A percentile compares a stretch with the other conserved stretches of the same genome.
phyloP scores from a whole-genome alignment of 2,329 filamentous ascomycete genomes.

The Biscogniauxia sp. region DNA sequence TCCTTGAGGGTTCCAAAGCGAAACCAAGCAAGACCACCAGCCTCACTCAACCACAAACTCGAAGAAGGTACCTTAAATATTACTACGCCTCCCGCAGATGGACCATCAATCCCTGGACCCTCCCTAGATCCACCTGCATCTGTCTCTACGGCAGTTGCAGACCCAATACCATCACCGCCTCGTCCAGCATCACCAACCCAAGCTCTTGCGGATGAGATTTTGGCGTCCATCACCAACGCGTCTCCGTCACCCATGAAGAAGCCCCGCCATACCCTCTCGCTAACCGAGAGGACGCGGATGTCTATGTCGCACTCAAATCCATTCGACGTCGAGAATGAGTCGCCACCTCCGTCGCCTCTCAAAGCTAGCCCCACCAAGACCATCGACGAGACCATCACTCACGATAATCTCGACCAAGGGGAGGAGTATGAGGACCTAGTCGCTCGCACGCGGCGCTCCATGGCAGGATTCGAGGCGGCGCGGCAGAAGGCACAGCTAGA shows the following conservation, averaged over 20 bases:
- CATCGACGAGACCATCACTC: slow-evolving; percentile 18
- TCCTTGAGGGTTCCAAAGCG: neutral
- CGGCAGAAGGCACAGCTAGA: slow-evolving; percentile 60
- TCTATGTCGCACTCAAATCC: slow-evolving; percentile 64
- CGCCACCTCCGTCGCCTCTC: slow-evolving; percentile 17
- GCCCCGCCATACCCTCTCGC: slow-evolving; percentile 55
- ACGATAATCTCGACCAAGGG: slow-evolving; percentile 19
- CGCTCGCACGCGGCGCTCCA: slow-evolving; percentile 58
- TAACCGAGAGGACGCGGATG: slow-evolving; percentile 76
- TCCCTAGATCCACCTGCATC: slow-evolving; percentile 1
- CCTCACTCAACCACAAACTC: neutral
- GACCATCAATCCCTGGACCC: slow-evolving; percentile 1
- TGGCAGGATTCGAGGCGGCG: slow-evolving; percentile 61
- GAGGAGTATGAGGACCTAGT: slow-evolving; percentile 49
- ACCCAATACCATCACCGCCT: slow-evolving; percentile 14
- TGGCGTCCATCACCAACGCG: slow-evolving; percentile 51
- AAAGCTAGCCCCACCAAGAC: slow-evolving; percentile 16
- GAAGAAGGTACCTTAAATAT: neutral
- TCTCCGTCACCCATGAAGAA: slow-evolving; percentile 59
- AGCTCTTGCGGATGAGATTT: slow-evolving; percentile 54
- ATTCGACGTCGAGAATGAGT: slow-evolving; percentile 34
- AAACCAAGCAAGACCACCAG: neutral
- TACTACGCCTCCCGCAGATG: neutral
- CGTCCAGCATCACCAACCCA: slow-evolving; percentile 43
- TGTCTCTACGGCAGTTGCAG: slow-evolving; percentile 4